phyloP scores from a whole-genome alignment of 345 rosid genomes.

The Lagerstroemia speciosa region DNA sequence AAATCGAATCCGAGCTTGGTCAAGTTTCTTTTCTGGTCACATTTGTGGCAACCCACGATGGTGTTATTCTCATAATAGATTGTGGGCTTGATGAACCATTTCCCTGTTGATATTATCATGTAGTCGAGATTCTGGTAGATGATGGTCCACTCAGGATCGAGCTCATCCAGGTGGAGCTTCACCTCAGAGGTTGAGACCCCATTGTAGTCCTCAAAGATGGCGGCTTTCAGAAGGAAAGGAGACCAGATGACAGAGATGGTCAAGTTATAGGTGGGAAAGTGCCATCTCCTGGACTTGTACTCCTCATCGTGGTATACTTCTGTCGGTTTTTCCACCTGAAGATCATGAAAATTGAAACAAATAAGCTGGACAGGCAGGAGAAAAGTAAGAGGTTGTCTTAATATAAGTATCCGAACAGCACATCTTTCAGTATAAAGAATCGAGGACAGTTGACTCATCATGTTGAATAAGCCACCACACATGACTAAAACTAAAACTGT shows the following conservation, averaged over 20 bases:
- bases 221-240: conserved; percentile 82
- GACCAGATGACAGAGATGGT: conserved; percentile 72
- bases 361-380: too few relatives aligned
- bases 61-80: conserved; percentile 70
- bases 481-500: too few relatives aligned
- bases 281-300: conserved; percentile 71
- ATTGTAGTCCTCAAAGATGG: conserved; percentile 67
- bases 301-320: conserved; percentile 81
- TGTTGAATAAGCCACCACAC: background rate
- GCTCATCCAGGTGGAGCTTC: conserved; percentile 68
- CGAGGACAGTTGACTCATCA: background rate
- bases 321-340: conserved; percentile 64
- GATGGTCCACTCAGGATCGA: conserved; percentile 63
- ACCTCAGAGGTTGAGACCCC: conserved; percentile 79
- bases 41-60: conserved; percentile 64
- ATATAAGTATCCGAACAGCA: too few relatives aligned
- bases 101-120: conserved; percentile 75
- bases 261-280: conserved; percentile 58
- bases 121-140: conserved; percentile 51
- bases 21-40: conserved; percentile 43
- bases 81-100: conserved; percentile 89
- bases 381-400: too few relatives aligned
- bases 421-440: background rate
- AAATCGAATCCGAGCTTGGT: conserved; percentile 60
- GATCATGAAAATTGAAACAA: background rate